Evolutionary conservation across 352 stramenopile species (phyloP), one percentile per base, ranked within the genome.

Genomic region (Globisporangium abappressorium): DNA sequence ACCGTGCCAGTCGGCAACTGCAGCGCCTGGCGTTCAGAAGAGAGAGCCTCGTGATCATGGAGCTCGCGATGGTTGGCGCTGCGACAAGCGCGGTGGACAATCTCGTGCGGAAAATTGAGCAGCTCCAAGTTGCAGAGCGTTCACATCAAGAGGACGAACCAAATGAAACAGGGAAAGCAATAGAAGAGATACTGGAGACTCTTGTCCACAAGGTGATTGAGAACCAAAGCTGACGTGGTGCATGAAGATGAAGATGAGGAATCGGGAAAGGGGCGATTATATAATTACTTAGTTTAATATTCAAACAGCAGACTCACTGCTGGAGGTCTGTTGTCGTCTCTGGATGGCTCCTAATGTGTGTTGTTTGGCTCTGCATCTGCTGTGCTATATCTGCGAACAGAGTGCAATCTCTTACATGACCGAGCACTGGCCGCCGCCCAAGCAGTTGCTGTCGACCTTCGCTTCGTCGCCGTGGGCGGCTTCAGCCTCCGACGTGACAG

Each of bases 381-480:
- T 49, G 12, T 47, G 38, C n/a, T 24, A 11, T 14, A 15, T 59
- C 7, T 62, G 1, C 20, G 34, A 9, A 26, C 18, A 49, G 43
- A 51, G 43, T 7, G 18, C 15, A n/a, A 51, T 51, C 0, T 1
- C 43, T 57, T 81, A 91, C 82, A 89, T 89, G 79, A 91, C 61
- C 67, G 65, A 63, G 77, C 82, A 91, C 62, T 75, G 74, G 61
- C 71, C 66, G 65, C 72, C 79, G 18, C 65, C 65, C 36, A 70
- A 51, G 54, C 81, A 86, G 20, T 69, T 69, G 54, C 78, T 78
- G 53, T 87, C 71, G 11, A 89, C 34, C 46, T 68, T 72, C 56
- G 78, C 74, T 12, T 76, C 70, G 11, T 51, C 43, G 18, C 43
- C 43, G 43, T 20, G 43, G 15, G 34, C 14, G n/a, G 15, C n/a